These are phyloP conservation scores for Cercophora sp. DNA, from an alignment of 495 filamentous ascomycete genomes.

Conservation along the genomic window DNA sequence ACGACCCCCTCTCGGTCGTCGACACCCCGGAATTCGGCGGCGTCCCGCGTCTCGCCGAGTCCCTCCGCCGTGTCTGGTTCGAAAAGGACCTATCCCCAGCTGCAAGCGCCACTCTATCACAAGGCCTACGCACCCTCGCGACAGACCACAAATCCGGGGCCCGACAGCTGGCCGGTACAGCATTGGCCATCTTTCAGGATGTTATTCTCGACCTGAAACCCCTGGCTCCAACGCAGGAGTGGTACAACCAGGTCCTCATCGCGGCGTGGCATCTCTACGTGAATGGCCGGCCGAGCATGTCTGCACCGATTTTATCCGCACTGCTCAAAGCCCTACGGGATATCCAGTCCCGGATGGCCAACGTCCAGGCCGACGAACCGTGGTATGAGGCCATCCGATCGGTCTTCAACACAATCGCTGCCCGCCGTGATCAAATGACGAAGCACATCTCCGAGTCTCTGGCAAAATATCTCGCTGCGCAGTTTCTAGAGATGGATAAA, in stretches of 20 bases:
- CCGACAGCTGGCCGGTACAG: conserved; percentile 49
- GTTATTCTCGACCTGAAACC: conserved; percentile 26
- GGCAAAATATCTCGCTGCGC: conserved; percentile 8
- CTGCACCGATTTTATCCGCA: conserved; percentile 52
- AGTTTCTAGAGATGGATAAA: background rate
- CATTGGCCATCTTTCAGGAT: conserved; percentile 45
- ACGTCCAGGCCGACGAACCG: conserved; percentile 32
- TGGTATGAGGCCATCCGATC: conserved; percentile 24
- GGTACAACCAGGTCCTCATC: conserved; percentile 54
- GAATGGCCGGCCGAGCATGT: conserved; percentile 62
- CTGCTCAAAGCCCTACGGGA: conserved; percentile 42
- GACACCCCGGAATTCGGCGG: conserved; percentile 36
- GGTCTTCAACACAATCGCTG: conserved; percentile 50
- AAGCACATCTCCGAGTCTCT: conserved; percentile 3
- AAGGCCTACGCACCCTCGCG: conserved; percentile 44
- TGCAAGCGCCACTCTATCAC: conserved; percentile 40
- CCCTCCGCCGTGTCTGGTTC: conserved; percentile 54
- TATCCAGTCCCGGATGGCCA: conserved; percentile 28
- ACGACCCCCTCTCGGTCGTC: conserved; percentile 43
- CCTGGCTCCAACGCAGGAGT: conserved; percentile 25
- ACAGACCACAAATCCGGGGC: conserved; percentile 56
- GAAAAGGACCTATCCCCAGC: conserved; percentile 40
- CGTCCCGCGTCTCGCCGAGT: conserved; percentile 55
- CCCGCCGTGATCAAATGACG: conserved; percentile 42
- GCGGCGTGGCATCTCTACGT: conserved; percentile 62